phyloP scores from a whole-genome alignment of 1,284 basidiomycete species.

The Malassezia pachydermatis region DNA sequence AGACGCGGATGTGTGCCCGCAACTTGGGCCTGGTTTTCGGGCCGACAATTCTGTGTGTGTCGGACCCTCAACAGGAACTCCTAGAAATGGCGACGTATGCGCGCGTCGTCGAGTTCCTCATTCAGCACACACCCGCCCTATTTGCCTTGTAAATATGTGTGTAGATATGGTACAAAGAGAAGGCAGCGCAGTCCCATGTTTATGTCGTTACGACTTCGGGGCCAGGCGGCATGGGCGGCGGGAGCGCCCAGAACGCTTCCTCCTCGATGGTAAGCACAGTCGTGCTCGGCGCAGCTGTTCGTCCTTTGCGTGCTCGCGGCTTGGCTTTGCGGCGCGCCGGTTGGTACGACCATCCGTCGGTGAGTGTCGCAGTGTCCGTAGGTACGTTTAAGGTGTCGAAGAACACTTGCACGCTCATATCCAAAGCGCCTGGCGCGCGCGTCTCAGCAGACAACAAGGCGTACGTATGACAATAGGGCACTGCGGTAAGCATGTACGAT shows the following conservation, averaged over 20 bases:
- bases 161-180: too few species aligned
- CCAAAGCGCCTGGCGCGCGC: constrained; percentile 5
- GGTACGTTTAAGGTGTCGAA: background rate
- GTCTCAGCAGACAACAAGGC: background rate
- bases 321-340: background rate
- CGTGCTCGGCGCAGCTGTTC: background rate
- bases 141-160: constrained; percentile 8
- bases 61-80: constrained; percentile 10
- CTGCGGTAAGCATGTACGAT: background rate
- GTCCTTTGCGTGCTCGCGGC: background rate
- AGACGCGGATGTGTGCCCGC: constrained; percentile 85
- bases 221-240: background rate
- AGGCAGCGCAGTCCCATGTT: background rate
- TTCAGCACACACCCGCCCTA: constrained; percentile 4
- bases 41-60: constrained; percentile 44
- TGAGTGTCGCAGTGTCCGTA: background rate
- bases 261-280: background rate
- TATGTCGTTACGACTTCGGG: constrained; percentile 4
- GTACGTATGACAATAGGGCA: background rate
- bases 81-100: constrained; percentile 11
- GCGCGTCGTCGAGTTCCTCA: constrained; percentile 5
- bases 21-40: constrained; percentile 99
- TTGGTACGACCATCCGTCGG: background rate
- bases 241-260: constrained; percentile 11
- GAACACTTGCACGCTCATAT: constrained; percentile 8